Conservation (phyloP, 1,139 yeast species). For the Saccharomyces uvarum region DNA sequence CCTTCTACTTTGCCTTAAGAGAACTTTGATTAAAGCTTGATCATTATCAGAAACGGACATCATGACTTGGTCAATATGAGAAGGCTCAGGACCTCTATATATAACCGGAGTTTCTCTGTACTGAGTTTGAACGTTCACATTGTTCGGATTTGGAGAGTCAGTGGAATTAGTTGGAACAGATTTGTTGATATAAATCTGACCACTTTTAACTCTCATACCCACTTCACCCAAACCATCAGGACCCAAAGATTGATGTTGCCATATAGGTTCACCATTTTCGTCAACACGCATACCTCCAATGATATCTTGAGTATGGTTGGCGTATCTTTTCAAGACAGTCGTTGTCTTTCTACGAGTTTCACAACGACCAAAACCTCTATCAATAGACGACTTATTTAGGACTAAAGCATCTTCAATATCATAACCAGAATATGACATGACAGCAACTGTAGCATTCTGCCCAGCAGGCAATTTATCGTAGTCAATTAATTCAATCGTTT, state of each 20-base stretch:
- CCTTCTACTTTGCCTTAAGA: constrained; percentile 89
- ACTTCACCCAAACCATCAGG: constrained; percentile 97
- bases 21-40: constrained; percentile 85
- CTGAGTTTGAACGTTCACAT: constrained; percentile 43
- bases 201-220: constrained; percentile 82
- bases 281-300: constrained; percentile 87
- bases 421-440: constrained; percentile 97
- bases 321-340: constrained; percentile 78
- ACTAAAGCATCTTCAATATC: constrained; percentile 99
- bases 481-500: constrained; percentile 89
- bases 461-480: constrained; percentile 98
- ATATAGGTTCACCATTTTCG: constrained; percentile 69
- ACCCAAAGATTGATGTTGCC: constrained; percentile 80
- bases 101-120: constrained; percentile 86
- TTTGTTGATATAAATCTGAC: constrained; percentile 90
- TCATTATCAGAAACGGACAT: constrained; percentile 93
- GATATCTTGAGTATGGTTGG: constrained; percentile 88
- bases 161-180: constrained; percentile 84
- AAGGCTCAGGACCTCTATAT: constrained; percentile 92
- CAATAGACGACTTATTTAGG: constrained; percentile 83
- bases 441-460: constrained; percentile 97
- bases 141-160: constrained; percentile 45
- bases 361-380: constrained; percentile 96
- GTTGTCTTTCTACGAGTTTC: constrained; percentile 94
- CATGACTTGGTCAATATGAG: constrained; percentile 95